Conservation (phyloP, 2,329 filamentous ascomycete species). For the Trichoderma breve region DNA sequence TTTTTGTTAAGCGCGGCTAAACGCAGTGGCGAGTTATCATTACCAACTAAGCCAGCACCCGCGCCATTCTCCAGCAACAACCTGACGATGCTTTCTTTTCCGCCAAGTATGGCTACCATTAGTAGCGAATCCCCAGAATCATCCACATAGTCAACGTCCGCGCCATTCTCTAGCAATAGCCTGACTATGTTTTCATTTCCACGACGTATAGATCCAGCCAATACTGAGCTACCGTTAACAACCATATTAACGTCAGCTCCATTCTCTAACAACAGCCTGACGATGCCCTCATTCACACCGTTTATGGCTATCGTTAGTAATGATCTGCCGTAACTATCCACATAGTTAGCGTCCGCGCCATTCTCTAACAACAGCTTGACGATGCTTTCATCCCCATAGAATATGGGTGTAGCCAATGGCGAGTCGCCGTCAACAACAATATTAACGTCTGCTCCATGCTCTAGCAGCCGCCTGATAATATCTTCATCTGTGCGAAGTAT, state of each 20-base stretch:
- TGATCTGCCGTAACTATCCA: background rate
- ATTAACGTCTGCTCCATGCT: background rate
- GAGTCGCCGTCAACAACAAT: background rate
- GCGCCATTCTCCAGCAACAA: background rate
- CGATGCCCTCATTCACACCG: background rate
- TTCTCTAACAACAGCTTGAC: background rate
- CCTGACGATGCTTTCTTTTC: background rate
- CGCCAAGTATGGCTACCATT: too few relatives aligned
- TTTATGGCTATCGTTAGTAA: background rate
- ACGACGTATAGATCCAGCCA: too few relatives aligned
- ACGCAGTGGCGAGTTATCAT: too few relatives aligned
- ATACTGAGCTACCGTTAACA: too few relatives aligned
- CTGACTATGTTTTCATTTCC: too few relatives aligned
- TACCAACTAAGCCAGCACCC: background rate
- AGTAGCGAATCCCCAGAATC: too few relatives aligned
- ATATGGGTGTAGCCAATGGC: background rate
- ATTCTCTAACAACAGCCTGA: background rate
- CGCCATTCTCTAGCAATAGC: too few relatives aligned
- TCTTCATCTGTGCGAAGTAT: too few relatives aligned
- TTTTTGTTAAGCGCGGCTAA: too few relatives aligned
- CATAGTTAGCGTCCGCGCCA: background rate
- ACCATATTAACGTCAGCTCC: background rate
- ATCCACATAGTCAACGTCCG: too few relatives aligned
- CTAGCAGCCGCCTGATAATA: too few relatives aligned
- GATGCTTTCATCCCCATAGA: background rate